Percentiles rank a stretch among this genome's conserved stretches.
Conservation (phyloP, 1,139 yeast genomes). For the Yamadazyma spencermartinsiae region DNA sequence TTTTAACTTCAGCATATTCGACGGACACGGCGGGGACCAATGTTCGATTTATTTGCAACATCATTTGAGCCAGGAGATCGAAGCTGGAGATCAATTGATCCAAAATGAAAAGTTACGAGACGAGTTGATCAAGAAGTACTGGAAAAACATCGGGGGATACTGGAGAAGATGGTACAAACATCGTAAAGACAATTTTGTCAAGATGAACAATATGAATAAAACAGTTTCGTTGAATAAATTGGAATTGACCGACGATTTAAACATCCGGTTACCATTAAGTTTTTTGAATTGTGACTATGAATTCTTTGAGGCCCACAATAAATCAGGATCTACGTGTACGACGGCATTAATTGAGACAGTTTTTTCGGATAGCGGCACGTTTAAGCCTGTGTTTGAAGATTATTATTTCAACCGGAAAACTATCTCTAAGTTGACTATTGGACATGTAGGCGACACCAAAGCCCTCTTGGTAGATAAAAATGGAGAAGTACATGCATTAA, state of each 20-base stretch:
- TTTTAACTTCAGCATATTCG: conserved; percentile 75
- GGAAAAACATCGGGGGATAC: conserved; percentile 73
- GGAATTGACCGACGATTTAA: conserved; percentile 49
- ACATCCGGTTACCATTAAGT: conserved; percentile 59
- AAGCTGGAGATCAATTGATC: conserved; percentile 29
- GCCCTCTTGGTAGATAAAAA: conserved; percentile 76
- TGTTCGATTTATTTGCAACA: conserved; percentile 63
- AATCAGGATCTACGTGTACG: conserved; percentile 84
- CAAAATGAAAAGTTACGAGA: conserved; percentile 29
- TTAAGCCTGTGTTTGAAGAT: conserved; percentile 35
- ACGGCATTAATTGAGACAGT: conserved; percentile 66
- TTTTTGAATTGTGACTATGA: conserved; percentile 62
- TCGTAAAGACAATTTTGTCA: conserved; percentile 42
- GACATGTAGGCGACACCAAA: conserved; percentile 94
- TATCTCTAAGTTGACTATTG: conserved; percentile 70
- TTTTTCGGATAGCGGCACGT: conserved; percentile 30
- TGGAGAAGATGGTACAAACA: conserved; percentile 79
- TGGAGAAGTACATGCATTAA: conserved; percentile 79
- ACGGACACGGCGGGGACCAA: conserved; percentile 90
- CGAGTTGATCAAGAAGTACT: conserved; percentile 50
- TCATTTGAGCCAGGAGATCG: conserved; percentile 58
- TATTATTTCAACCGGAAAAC: conserved; percentile 72
- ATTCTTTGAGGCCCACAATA: conserved; percentile 34
- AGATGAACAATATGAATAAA: conserved; percentile 35
- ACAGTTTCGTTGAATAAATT: conserved; percentile 20